Evolutionary conservation across 179 eudicot genomes (phyloP), one percentile per base, ranked within the genome.

Genomic region (Gypsophila paniculata): DNA sequence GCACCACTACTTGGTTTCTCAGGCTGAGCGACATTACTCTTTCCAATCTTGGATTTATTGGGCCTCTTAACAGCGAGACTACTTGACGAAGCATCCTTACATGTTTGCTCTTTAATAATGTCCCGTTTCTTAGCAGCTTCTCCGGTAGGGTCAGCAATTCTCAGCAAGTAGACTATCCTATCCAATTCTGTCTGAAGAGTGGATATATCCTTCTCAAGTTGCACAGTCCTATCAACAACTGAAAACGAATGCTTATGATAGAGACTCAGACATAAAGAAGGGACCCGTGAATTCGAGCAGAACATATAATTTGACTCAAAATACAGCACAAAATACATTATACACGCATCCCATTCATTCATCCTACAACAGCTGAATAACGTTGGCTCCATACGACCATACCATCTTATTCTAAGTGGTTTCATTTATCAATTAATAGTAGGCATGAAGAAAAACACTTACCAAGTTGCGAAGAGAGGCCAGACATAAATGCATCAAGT

Each of bases 401-500:
- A 68, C 60, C 12, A 51, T n/a, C n/a, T 17, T 68, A 7, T 51
- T 68, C 9, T 61, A 17, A 21, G 46, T 68, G 21, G 58, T 52
- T 38, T 17, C 29, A 11, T 23, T 52, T 49, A 36, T 25, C n/a
- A 69, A 59, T 61, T 22, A 38, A 54, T 32, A 70, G 38, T 38
- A 68, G n/a, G n/a, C 53, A 63, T 54, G 26, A 25, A 53, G 29
- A 70, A 34, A 57, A 48, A 59, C 29, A 70, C 84, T 77, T 65
- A 91, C 99, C 96, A 63, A 94, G 86, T 80, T 92, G 94, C 75
- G 96, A 84, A 65, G 99, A 94, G 61, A 94, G 84, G 21, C 88
- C 89, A 61, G 99, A 83, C 97, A 94, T 94, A 77, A 82, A 94
- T 48, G 95, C 95, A 81, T 94, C 99, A 69, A 94, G 97, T 75